Evolutionary conservation across 805 yeast genomes (phyloP).

Genomic region (Zygosaccharomyces lentus): DNA sequence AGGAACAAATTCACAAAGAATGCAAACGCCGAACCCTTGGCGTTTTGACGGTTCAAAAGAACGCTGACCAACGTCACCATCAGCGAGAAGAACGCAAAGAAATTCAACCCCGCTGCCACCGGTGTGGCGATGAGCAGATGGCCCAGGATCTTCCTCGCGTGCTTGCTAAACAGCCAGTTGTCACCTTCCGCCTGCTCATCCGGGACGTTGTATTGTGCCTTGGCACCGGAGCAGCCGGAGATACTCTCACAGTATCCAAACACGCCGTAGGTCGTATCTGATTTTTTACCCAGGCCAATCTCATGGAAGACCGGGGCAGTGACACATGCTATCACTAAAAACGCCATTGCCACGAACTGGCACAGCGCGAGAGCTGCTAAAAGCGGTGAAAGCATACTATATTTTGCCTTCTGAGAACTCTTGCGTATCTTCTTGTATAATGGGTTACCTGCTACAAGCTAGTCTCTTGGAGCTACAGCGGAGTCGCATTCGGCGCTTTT

Average conservation of each 20-base stretch:
- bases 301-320: constrained; percentile 54
- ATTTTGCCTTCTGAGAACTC: not conserved
- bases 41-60: constrained; percentile 19
- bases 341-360: constrained; percentile 53
- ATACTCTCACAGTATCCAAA: constrained; percentile 56
- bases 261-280: constrained; percentile 51
- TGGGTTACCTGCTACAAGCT: not conserved
- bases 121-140: constrained; percentile 58
- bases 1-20: constrained; percentile 45
- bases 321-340: constrained; percentile 55
- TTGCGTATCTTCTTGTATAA: not conserved
- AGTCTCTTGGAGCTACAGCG: no score
- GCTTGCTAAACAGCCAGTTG: constrained; percentile 47
- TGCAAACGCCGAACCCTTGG: constrained; percentile 20
- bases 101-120: constrained; percentile 59
- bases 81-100: constrained; percentile 41
- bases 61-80: constrained; percentile 34
- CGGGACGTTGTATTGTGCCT: constrained; percentile 43
- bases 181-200: constrained; percentile 29
- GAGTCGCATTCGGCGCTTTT: not conserved
- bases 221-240: constrained; percentile 41
- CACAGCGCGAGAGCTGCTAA: constrained; percentile 22
- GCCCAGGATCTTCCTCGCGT: constrained; percentile 49
- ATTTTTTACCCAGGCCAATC: constrained; percentile 43
- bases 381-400: constrained; percentile 6